Evolutionary conservation across 495 filamentous ascomycete species (phyloP).

Genomic region (Hypoxylon fragiforme): DNA sequence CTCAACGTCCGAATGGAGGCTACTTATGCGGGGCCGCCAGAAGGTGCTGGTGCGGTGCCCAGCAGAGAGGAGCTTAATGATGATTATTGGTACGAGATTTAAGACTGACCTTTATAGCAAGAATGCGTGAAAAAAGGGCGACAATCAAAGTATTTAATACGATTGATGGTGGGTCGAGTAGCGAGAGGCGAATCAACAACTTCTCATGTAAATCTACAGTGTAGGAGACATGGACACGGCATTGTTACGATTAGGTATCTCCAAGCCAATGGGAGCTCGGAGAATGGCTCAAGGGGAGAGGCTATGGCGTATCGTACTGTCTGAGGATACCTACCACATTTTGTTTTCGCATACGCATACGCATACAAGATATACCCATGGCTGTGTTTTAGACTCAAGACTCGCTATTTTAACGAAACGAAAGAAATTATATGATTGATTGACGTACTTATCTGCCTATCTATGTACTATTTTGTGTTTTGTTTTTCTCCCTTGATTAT

Average conservation of each 20-base stretch:
- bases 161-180: no score
- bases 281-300: slow-evolving; percentile 19
- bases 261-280: no score
- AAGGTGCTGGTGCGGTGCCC: slow-evolving; percentile 57
- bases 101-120: slow-evolving; percentile 5
- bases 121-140: background rate
- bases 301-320: slow-evolving; percentile 13
- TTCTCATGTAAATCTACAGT: no score
- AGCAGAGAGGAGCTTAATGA: slow-evolving; percentile 65
- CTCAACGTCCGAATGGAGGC: slow-evolving; percentile 91
- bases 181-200: background rate
- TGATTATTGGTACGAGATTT: slow-evolving; percentile 71
- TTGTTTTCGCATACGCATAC: slow-evolving; percentile 7
- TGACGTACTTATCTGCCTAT: background rate
- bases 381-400: slow-evolving; percentile 19
- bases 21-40: slow-evolving; percentile 57
- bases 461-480: no score
- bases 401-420: slow-evolving; percentile 3
- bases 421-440: background rate
- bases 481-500: no score
- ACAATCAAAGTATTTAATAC: no score
- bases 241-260: no score
- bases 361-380: slow-evolving; percentile 29
- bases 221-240: background rate
- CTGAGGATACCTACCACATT: slow-evolving; percentile 33